Percentiles rank a stretch among this genome's conserved stretches.
phyloP scores from a whole-genome alignment of 2,329 filamentous ascomycete genomes.

The Calonectria pseudoturangicola region DNA sequence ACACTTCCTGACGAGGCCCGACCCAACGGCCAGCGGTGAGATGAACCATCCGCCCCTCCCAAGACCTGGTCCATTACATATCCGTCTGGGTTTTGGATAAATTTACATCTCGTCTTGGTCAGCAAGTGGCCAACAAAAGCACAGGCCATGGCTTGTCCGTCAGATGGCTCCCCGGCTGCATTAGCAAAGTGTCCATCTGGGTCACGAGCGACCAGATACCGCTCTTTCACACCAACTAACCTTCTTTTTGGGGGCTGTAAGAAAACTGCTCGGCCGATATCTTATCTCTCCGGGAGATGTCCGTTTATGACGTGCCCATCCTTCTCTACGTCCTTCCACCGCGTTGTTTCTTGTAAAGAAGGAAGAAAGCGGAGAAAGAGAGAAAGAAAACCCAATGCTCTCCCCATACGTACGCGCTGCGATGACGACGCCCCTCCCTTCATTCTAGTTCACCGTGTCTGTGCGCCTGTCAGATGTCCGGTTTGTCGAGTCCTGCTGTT shows the following conservation, averaged over 20 bases:
- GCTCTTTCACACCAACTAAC: not conserved
- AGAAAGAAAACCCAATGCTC: not conserved
- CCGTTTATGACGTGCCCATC: not conserved
- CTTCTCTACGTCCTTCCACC: not conserved
- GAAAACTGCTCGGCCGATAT: not conserved
- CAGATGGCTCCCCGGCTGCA: conserved; percentile 8
- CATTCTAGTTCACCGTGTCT: conserved; percentile 7
- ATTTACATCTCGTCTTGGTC: conserved; percentile 1
- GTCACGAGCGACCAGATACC: conserved; percentile 15
- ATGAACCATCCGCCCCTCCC: no score
- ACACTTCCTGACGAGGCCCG: not conserved
- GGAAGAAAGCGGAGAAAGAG: no score
- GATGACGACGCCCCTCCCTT: conserved; percentile 7
- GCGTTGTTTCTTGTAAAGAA: not conserved
- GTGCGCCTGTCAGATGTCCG: not conserved
- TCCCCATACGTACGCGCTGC: not conserved
- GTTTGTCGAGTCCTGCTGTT: not conserved
- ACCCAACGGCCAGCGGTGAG: no score
- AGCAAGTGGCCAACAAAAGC: not conserved
- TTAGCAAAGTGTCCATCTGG: not conserved
- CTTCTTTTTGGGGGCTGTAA: not conserved
- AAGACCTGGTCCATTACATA: not conserved
- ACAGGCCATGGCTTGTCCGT: conserved; percentile 12
- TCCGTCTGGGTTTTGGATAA: not conserved
- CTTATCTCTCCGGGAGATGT: not conserved